phyloP scores from a whole-genome alignment of 768 basidiomycete species.

The Asterophora parasitica region DNA sequence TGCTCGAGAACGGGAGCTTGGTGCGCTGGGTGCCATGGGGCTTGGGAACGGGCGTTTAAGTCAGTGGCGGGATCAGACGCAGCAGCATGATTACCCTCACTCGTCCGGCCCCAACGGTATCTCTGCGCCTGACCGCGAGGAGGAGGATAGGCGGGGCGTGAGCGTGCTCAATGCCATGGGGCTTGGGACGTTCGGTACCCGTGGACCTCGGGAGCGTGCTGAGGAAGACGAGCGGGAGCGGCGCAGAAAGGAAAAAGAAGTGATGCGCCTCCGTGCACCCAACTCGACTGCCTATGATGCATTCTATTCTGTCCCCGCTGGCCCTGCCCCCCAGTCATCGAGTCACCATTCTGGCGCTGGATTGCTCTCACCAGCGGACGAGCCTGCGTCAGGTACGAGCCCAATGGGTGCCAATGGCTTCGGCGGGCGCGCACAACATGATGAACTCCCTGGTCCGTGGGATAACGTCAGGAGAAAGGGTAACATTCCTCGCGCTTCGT shows the following conservation, averaged over 20 bases:
- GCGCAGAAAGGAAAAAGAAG: constrained; percentile 47
- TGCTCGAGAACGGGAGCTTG: constrained; percentile 44
- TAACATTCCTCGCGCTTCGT: constrained; percentile 19
- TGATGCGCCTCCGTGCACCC: constrained; percentile 35
- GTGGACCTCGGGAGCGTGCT: constrained; percentile 59
- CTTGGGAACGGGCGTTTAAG: constrained; percentile 31
- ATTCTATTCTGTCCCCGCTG: constrained; percentile 59
- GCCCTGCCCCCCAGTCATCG: constrained; percentile 16
- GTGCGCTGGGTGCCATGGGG: constrained; percentile 43
- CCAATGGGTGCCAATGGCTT: constrained; percentile 18
- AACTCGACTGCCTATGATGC: constrained; percentile 64
- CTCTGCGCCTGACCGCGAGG: constrained; percentile 25
- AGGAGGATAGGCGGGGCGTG: constrained; percentile 43
- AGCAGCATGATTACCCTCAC: constrained; percentile 16
- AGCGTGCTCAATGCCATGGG: constrained; percentile 36
- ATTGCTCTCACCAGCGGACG: constrained; percentile 16
- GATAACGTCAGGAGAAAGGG: constrained; percentile 26
- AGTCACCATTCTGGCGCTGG: constrained; percentile 27
- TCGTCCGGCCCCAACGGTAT: constrained; percentile 11
- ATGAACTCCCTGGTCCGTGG: constrained; percentile 42
- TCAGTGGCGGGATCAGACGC: constrained; percentile 33
- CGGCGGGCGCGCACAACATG: constrained; percentile 16
- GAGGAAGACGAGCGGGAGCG: constrained; percentile 58
- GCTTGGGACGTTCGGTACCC: constrained; percentile 27
- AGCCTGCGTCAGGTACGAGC: constrained; percentile 11